Conservation (phyloP, 306 rosid species). For the Vicia faba region DNA sequence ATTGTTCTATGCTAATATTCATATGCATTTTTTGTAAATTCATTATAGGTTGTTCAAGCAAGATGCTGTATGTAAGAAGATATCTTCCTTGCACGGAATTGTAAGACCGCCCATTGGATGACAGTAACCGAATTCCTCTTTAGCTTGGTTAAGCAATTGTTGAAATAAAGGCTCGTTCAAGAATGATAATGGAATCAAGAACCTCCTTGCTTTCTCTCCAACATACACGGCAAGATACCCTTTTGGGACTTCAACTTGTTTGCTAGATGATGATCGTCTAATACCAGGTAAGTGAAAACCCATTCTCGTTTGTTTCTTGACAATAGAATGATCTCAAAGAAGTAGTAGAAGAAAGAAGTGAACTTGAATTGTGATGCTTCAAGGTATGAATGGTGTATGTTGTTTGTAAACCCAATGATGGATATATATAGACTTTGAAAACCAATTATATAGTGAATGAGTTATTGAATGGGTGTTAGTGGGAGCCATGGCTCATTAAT, state of each 20-base stretch:
- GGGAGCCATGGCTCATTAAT: no score
- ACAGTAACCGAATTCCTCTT: slow-evolving; percentile 52
- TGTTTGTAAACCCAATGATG: slow-evolving; percentile 6
- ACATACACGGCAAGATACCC: slow-evolving; percentile 57
- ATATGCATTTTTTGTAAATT: background rate
- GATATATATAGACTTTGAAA: no score
- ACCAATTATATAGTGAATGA: no score
- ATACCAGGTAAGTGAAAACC: slow-evolving; percentile 43
- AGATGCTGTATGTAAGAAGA: slow-evolving; percentile 44
- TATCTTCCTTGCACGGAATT: slow-evolving; percentile 51
- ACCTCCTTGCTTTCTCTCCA: slow-evolving; percentile 51
- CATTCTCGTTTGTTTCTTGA: slow-evolving; percentile 33
- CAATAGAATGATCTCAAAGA: slow-evolving; percentile 1
- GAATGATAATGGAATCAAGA: slow-evolving; percentile 44
- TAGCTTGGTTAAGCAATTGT: slow-evolving; percentile 43
- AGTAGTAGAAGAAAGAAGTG: slow-evolving; percentile 3
- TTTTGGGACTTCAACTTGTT: slow-evolving; percentile 44
- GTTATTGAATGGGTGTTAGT: no score
- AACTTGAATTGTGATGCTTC: background rate
- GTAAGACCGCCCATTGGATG: slow-evolving; percentile 62
- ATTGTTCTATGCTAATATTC: background rate
- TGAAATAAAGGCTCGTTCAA: slow-evolving; percentile 49
- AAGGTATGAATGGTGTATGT: slow-evolving; percentile 21
- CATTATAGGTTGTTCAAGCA: slow-evolving; percentile 18
- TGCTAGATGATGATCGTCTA: slow-evolving; percentile 28